Evolutionary conservation across 1,284 basidiomycete genomes (phyloP), one percentile per base, ranked within the genome.

Genomic region (Tilletiopsis washingtonensis): DNA sequence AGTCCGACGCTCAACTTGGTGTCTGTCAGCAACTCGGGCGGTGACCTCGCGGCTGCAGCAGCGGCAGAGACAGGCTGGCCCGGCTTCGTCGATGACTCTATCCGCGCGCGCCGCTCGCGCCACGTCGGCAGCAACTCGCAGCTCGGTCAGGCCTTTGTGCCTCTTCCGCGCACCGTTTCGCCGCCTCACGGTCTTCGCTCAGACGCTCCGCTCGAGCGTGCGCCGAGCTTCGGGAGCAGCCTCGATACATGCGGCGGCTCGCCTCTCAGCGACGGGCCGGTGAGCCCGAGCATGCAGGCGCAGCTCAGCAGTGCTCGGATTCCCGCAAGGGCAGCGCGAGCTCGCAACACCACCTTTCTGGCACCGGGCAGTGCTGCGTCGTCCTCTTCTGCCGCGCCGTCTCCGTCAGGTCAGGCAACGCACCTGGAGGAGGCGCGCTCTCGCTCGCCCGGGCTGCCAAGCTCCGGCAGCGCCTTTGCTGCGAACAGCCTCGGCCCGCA

Each of bases 1-100:
- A 66, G 62, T 45, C 64, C 64, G 1, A 64, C 62, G 0, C 26
- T 60, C 21, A 58, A 51, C 29, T 46, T 68, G 4, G 45, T 54
- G 40, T 49, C 59, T 6, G 36, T 51, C 19, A 34, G 32, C 32
- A 17, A 17, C 17, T 17, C 32, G n/a, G n/a, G n/a, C n/a, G n/a
- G n/a, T n/a, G n/a, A n/a, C n/a, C n/a, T n/a, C n/a, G n/a, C n/a
- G n/a, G n/a, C n/a, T n/a, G n/a, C n/a, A n/a, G n/a, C n/a, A n/a
- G n/a, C n/a, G n/a, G n/a, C n/a, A n/a, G n/a, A n/a, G n/a, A n/a
- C n/a, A n/a, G n/a, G n/a, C n/a, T n/a, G n/a, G n/a, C 24, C 12
- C 15, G 14, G 14, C 15, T 19, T 20, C 45, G 24, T 37, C 21
- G n/a, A 43, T 45, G 17, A 11, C 32, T 17, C 32, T 17, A 34